Conservation (phyloP, 176 grass and related monocot genomes). For the Zoysia japonica region DNA sequence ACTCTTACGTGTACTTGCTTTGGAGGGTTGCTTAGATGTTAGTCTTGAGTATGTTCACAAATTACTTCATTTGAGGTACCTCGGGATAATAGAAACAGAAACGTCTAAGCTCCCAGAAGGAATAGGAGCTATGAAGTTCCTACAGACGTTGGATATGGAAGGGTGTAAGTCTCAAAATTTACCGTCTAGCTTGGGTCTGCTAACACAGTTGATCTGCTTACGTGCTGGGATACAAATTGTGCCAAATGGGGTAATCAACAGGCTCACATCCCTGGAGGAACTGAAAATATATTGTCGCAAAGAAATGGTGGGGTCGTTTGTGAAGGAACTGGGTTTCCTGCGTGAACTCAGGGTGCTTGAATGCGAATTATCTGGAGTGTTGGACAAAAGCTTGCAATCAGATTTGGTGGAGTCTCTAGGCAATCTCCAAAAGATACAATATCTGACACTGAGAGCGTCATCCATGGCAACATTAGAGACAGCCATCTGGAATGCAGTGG, state of each 20-base stretch:
- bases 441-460: not conserved
- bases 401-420: not conserved
- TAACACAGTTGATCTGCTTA: slow-evolving; percentile 6
- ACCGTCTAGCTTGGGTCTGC: not conserved
- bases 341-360: not conserved
- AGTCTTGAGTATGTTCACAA: not conserved
- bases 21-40: not conserved
- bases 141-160: not conserved
- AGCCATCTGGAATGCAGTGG: too few species aligned
- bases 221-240: accelerated
- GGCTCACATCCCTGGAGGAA: not conserved
- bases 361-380: too few species aligned
- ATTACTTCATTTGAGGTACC: not conserved
- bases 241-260: not conserved
- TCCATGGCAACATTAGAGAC: too few species aligned
- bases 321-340: not conserved
- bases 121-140: not conserved
- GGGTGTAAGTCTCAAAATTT: not conserved
- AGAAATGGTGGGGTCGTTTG: too few species aligned
- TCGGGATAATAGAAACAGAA: not conserved
- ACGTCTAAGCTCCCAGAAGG: not conserved
- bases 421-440: not conserved
- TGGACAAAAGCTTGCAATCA: not conserved
- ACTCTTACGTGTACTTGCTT: not conserved
- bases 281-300: not conserved